Conservation (phyloP, 2,329 filamentous ascomycete genomes). For the Penicillium sumatraense region DNA sequence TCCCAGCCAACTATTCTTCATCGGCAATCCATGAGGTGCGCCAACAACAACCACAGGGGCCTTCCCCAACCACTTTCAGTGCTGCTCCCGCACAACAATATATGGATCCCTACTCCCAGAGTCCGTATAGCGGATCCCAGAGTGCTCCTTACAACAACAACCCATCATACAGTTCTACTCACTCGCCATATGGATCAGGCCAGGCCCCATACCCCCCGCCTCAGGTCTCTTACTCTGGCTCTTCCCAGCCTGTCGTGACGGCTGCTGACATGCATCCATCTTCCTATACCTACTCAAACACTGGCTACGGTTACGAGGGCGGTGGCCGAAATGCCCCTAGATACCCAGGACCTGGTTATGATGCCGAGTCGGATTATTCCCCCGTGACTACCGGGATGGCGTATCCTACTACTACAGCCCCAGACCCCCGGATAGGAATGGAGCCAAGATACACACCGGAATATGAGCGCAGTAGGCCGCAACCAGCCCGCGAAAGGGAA, state of each 20-base stretch:
- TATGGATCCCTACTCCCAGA: constrained; percentile 41
- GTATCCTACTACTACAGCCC: constrained; percentile 46
- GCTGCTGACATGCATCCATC: constrained; percentile 43
- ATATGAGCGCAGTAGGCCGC: constrained; percentile 46
- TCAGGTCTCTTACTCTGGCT: constrained; percentile 38
- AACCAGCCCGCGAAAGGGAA: constrained; percentile 44
- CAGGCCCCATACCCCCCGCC: constrained; percentile 42
- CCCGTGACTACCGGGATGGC: constrained; percentile 45
- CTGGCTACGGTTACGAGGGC: constrained; percentile 42
- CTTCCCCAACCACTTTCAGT: constrained; percentile 42
- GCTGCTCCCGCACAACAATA: constrained; percentile 39
- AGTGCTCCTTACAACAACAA: constrained; percentile 38
- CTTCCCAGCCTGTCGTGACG: constrained; percentile 43
- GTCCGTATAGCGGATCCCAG: constrained; percentile 37
- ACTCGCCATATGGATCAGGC: constrained; percentile 40
- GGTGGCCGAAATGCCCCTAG: constrained; percentile 46
- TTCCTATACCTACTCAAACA: constrained; percentile 43
- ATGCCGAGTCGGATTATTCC: constrained; percentile 47
- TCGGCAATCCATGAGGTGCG: constrained; percentile 45
- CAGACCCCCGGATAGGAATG: constrained; percentile 49
- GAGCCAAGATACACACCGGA: constrained; percentile 50
- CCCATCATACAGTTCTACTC: constrained; percentile 37
- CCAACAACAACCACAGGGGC: constrained; percentile 40
- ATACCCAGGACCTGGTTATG: constrained; percentile 47
- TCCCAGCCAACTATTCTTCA: constrained; percentile 41